Base-by-base conservation (phyloP, 352 stramenopile species). In the Phytophthora lateralis region DNA sequence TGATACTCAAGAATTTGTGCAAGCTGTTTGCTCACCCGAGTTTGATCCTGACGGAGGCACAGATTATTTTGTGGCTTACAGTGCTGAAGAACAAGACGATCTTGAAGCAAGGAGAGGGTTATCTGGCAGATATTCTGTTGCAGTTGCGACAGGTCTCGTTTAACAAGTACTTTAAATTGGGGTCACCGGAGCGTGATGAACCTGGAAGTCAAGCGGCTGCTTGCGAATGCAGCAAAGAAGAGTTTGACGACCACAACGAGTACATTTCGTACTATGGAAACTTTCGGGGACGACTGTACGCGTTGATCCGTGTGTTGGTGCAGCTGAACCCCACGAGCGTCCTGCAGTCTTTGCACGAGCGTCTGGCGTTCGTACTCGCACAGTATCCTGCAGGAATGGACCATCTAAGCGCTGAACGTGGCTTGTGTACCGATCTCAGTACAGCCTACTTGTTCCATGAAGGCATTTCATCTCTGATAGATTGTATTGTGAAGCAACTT, bases 111-210 rank as follows among this genome's bases (percentile, higher is more conserved):
- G 72, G 70, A 27, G 69, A 83, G 34, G 52, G 56, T 6, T 81
- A 70, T 24, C 27, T 85, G 15, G 46, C 48, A 2, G 67, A 76
- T 6, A 70, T 87, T 50, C 29, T 90, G 29, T 54, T 55, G 2
- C 60, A 84, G 32, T 41, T 91, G n/a, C 79, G 78, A 18, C 72
- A 86, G 41, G 73, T 85, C 6, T 80, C 76, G 9, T 88, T 89
- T 14, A 82, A 91, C 14, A 93, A 91, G 52, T 93, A 91, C 63
- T 93, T 93, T 48, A 91, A 90, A 56, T 45, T 93, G 3, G 62
- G 75, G 2, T 91, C 82, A 0, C 85, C 85, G 1, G 81, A 91
- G 18, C 82, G 82, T 17, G 80, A 87, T 0, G 51, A 66, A 30
- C 43, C 62, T 0, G 73, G 70, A 1, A 17, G 41, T 18, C 42